A percentile compares a stretch with the other conserved stretches of the same genome.
These are phyloP conservation scores for Aspergillus felis DNA, from an alignment of 2,329 filamentous ascomycete species.

Conservation along the genomic window DNA sequence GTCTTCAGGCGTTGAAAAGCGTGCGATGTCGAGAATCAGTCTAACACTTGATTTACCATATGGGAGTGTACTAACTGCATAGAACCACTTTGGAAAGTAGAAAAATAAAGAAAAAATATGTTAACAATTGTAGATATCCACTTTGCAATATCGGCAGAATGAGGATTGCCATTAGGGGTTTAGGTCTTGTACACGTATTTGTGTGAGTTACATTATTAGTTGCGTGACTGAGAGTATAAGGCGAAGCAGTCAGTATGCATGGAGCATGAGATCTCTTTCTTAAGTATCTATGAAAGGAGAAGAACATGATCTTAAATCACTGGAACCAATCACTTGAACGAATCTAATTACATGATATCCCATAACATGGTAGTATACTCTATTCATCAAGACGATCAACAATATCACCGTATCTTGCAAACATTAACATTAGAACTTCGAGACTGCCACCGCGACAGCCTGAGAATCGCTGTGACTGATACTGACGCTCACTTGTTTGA, in stretches of 20 bases:
- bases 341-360: not conserved
- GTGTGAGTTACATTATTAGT: too few species aligned
- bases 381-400: slow-evolving; percentile 2
- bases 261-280: not conserved
- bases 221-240: not conserved
- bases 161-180: not conserved
- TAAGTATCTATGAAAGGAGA: not conserved
- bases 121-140: too few species aligned
- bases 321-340: not conserved
- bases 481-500: slow-evolving; percentile 85
- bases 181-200: not conserved
- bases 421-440: slow-evolving; percentile 61
- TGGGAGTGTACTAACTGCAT: too few species aligned
- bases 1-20: too few species aligned
- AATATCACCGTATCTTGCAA: not conserved
- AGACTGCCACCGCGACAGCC: slow-evolving; percentile 89
- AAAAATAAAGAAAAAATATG: too few species aligned
- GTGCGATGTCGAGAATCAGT: too few species aligned
- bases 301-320: not conserved
- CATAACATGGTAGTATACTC: not conserved
- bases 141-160: too few species aligned
- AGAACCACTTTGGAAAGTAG: too few species aligned
- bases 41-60: too few species aligned
- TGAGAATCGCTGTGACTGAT: slow-evolving; percentile 95
- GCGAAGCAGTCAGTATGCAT: not conserved